Conservation (phyloP, 306 rosid genomes). For the Abrus pulchellus region DNA sequence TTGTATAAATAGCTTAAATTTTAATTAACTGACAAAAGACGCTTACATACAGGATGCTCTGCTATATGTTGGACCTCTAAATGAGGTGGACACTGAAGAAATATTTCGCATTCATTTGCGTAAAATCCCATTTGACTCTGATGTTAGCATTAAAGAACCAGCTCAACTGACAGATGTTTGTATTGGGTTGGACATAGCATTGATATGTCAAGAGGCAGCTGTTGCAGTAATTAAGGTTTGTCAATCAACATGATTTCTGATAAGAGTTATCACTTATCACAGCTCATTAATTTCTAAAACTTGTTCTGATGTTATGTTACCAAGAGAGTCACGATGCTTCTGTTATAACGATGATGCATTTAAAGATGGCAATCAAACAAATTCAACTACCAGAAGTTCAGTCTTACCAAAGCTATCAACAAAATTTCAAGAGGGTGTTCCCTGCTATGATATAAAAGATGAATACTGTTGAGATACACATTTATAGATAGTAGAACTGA, state of each 20-base stretch:
- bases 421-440: conserved; percentile 78
- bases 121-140: conserved; percentile 75
- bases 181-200: conserved; percentile 90
- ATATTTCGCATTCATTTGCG: conserved; percentile 82
- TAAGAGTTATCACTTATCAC: conserved; percentile 15
- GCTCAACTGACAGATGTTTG: conserved; percentile 72
- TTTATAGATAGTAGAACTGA: too few relatives aligned
- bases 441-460: conserved; percentile 53
- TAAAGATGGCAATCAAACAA: conserved; percentile 66
- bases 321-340: conserved; percentile 78
- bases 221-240: conserved; percentile 85
- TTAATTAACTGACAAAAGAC: conserved; percentile 22
- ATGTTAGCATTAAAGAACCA: conserved; percentile 67
- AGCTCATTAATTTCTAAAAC: conserved; percentile 29
- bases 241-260: conserved; percentile 33
- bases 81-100: conserved; percentile 79
- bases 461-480: not conserved
- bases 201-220: conserved; percentile 87
- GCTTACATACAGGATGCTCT: conserved; percentile 74
- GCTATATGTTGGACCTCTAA: conserved; percentile 92
- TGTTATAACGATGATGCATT: conserved; percentile 77
- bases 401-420: conserved; percentile 70
- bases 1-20: conserved; percentile 21
- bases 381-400: conserved; percentile 73
- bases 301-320: conserved; percentile 40